phyloP scores from a whole-genome alignment of 208 protist genomes.

The Balamuthia mandrillaris region DNA sequence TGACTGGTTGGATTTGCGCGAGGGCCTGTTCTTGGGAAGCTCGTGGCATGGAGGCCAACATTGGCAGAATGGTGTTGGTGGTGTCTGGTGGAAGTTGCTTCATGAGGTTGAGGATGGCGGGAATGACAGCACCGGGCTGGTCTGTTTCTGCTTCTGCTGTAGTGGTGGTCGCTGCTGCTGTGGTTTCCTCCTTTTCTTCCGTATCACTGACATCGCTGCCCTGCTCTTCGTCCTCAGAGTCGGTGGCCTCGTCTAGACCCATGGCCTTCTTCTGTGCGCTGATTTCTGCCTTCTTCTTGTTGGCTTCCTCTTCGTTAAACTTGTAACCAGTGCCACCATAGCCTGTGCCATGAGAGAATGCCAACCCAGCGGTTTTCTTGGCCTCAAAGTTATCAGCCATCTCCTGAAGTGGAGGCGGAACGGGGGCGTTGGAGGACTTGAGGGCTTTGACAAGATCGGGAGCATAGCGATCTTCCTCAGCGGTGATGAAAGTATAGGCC shows the following conservation, averaged over 20 bases:
- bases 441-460: conserved; percentile 71
- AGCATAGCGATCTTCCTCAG: conserved; percentile 67
- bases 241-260: conserved; percentile 7
- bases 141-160: neutral
- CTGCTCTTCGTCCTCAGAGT: conserved; percentile 25
- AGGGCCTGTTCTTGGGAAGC: too few species aligned
- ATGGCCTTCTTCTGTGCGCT: conserved; percentile 46
- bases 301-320: conserved; percentile 61
- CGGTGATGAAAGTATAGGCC: conserved; percentile 81
- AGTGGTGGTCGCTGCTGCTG: neutral
- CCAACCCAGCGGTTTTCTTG: conserved; percentile 47
- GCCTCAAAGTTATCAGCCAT: conserved; percentile 35
- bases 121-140: neutral
- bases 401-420: conserved; percentile 63
- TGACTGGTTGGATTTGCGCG: neutral
- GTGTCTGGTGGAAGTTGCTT: neutral
- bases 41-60: neutral
- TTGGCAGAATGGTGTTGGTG: neutral
- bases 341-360: conserved; percentile 39
- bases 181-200: neutral
- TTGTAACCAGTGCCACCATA: conserved; percentile 70
- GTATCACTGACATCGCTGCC: neutral
- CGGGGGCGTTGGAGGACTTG: conserved; percentile 44
- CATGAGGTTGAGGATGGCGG: neutral
- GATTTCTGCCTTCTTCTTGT: conserved; percentile 43